A percentile compares a stretch with the other conserved stretches of the same genome.
phyloP scores from a whole-genome alignment of 306 rosid species.

The Senna siamea region DNA sequence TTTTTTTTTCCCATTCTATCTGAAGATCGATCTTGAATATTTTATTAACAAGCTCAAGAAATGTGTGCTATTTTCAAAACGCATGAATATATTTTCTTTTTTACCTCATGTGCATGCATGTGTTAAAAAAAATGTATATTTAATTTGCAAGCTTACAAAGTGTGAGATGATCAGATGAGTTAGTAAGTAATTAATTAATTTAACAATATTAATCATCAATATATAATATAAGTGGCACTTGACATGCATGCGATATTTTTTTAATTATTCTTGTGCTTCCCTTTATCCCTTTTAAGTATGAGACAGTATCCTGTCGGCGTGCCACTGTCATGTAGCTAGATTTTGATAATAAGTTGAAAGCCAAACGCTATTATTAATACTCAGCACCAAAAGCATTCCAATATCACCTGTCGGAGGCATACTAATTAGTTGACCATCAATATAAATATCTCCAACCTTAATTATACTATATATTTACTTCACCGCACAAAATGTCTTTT shows the following conservation, averaged over 20 bases:
- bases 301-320: conserved; percentile 36
- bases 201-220: too few relatives aligned
- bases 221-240: too few relatives aligned
- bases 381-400: conserved; percentile 39
- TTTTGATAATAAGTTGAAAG: conserved; percentile 23
- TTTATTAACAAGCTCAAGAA: too few relatives aligned
- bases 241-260: background rate
- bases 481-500: background rate
- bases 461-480: background rate
- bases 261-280: background rate
- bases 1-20: too few relatives aligned
- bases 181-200: too few relatives aligned
- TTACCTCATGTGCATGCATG: too few relatives aligned
- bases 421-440: conserved; percentile 47
- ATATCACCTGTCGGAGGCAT: conserved; percentile 46
- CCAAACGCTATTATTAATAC: conserved; percentile 41
- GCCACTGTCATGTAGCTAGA: conserved; percentile 24
- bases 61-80: too few relatives aligned
- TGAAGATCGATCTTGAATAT: too few relatives aligned
- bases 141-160: too few relatives aligned
- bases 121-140: too few relatives aligned
- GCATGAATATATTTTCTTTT: too few relatives aligned
- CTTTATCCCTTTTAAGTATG: conserved; percentile 27
- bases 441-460: background rate
- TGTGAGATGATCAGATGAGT: too few relatives aligned